phyloP scores from a whole-genome alignment of 371 early-diverging fungal species.

The Entomophthora muscae region DNA sequence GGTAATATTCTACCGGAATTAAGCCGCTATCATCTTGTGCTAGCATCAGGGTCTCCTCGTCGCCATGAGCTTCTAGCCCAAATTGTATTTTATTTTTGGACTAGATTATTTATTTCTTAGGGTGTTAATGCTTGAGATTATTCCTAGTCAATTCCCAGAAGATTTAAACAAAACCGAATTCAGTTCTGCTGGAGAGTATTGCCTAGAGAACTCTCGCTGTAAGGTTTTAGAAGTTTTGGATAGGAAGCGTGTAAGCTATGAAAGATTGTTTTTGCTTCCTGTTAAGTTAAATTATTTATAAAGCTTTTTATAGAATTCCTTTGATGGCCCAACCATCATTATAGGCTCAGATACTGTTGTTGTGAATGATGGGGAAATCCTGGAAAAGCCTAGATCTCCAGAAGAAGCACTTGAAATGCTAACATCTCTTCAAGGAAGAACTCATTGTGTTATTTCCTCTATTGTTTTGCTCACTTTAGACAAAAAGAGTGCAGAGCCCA shows the following conservation, averaged over 20 bases:
- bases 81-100: slow-evolving; percentile 20
- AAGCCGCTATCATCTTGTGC: slow-evolving; percentile 30
- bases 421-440: slow-evolving; percentile 25
- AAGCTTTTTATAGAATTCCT: slow-evolving; percentile 11
- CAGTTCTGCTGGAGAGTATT: slow-evolving; percentile 28
- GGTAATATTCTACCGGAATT: slow-evolving; percentile 8
- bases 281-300: slow-evolving; percentile 1
- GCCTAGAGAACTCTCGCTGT: slow-evolving; percentile 26
- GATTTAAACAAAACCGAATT: slow-evolving; percentile 35
- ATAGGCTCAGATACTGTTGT: slow-evolving; percentile 75
- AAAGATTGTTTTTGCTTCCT: neutral
- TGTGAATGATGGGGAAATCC: slow-evolving; percentile 26
- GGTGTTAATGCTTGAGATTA: slow-evolving; percentile 42
- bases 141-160: slow-evolving; percentile 39
- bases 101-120: slow-evolving; percentile 7
- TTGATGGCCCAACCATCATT: slow-evolving; percentile 29
- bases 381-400: slow-evolving; percentile 34
- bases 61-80: slow-evolving; percentile 51
- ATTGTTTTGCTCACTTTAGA: slow-evolving; percentile 26
- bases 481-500: slow-evolving; percentile 2
- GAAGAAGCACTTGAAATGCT: slow-evolving; percentile 39
- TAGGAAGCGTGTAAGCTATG: slow-evolving; percentile 1
- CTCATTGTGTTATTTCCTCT: slow-evolving; percentile 45
- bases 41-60: slow-evolving; percentile 69
- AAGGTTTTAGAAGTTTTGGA: slow-evolving; percentile 34